Evolutionary conservation across 768 basidiomycete species (phyloP).

Genomic region (Galerina marginata): DNA sequence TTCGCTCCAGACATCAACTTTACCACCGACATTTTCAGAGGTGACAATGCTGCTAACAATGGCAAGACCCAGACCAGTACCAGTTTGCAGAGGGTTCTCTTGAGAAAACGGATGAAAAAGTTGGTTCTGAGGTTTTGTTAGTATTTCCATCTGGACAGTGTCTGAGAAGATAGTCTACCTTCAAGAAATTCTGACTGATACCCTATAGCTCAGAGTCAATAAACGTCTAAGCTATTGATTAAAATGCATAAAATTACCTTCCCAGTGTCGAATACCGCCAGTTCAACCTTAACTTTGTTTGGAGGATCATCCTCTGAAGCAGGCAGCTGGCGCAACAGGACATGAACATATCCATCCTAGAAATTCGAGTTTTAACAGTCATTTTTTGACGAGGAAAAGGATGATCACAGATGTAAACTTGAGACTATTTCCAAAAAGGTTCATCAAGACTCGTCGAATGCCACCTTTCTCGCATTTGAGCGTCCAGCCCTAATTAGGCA

Average conservation of each 20-base stretch:
- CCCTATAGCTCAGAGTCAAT: conserved; percentile 50
- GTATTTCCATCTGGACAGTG: background rate
- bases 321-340: conserved; percentile 78
- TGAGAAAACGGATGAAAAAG: conserved; percentile 97
- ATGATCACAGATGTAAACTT: conserved; percentile 80
- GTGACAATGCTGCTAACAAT: conserved; percentile 93
- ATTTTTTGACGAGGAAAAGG: background rate
- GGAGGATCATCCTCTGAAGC: conserved; percentile 55
- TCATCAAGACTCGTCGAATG: conserved; percentile 91
- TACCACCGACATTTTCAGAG: conserved; percentile 85
- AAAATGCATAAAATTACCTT: conserved; percentile 55
- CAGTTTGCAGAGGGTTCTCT: conserved; percentile 92
- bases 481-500: conserved; percentile 71
- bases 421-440: conserved; percentile 90
- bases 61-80: conserved; percentile 92
- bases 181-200: conserved; percentile 91
- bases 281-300: conserved; percentile 75
- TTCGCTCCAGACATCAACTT: conserved; percentile 92
- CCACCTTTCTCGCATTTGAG: conserved; percentile 92
- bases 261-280: conserved; percentile 87
- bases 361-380: conserved; percentile 4
- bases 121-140: conserved; percentile 64
- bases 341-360: conserved; percentile 87
- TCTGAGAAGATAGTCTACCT: conserved; percentile 47
- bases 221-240: background rate